Evolutionary conservation across 129 eudicot species (phyloP).

Genomic region (Pseudognaphalium luteoalbum): DNA sequence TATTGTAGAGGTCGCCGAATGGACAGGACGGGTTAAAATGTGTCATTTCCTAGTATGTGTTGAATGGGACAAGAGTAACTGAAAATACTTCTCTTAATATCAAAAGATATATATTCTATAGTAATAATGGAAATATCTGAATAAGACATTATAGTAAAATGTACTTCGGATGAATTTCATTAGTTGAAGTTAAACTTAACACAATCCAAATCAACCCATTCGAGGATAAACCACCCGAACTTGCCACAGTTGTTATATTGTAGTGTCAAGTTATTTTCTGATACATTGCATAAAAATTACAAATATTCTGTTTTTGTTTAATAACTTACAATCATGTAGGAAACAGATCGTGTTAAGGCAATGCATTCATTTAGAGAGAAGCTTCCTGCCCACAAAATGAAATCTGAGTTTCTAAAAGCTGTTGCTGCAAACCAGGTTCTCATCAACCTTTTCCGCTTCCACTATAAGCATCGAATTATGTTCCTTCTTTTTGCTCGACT

Average conservation of each 20-base stretch:
- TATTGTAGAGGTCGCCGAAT: neutral
- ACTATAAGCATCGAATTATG: neutral
- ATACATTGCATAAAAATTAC: conserved; percentile 1
- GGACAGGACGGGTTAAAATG: neutral
- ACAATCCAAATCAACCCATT: neutral
- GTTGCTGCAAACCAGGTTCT: conserved; percentile 80
- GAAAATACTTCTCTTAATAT: too few species aligned
- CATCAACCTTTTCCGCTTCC: conserved; percentile 4
- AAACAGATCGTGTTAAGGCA: conserved; percentile 49
- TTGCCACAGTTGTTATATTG: neutral
- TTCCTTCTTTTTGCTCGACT: neutral
- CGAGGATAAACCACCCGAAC: neutral
- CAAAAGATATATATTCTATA: neutral
- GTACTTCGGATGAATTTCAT: neutral
- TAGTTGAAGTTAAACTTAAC: neutral
- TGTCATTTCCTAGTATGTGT: neutral
- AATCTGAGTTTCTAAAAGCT: conserved; percentile 76
- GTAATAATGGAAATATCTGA: neutral
- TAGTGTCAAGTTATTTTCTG: neutral
- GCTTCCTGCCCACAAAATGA: conserved; percentile 83
- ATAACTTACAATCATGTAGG: conserved; percentile 39
- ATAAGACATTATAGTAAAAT: neutral
- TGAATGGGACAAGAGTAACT: neutral
- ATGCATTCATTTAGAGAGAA: conserved; percentile 77
- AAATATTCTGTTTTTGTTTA: conserved; percentile 14